A percentile compares a stretch with the other conserved stretches of the same genome.
Conservation (phyloP, 2,329 filamentous ascomycete species). For the Thielaviopsis musarum region DNA sequence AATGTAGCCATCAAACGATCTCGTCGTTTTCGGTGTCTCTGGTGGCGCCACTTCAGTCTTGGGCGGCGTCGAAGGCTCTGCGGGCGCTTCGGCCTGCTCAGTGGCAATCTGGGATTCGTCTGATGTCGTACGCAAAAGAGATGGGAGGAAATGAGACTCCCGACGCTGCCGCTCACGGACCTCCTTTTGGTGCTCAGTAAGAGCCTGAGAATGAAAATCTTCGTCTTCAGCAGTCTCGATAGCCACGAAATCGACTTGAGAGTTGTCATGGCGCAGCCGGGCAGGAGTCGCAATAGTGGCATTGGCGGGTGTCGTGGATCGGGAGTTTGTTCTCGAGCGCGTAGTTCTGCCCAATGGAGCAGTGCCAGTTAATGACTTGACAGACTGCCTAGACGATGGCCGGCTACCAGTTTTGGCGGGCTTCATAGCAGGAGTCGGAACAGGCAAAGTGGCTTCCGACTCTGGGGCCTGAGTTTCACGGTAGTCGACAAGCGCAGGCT, state of each 20-base stretch:
- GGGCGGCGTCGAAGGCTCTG: no score
- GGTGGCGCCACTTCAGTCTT: neutral
- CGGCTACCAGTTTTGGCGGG: neutral
- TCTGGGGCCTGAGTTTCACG: constrained; percentile 13
- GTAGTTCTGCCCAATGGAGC: neutral
- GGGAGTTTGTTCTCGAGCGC: constrained; percentile 3
- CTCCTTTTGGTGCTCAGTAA: constrained; percentile 69
- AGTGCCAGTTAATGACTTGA: neutral
- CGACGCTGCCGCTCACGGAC: constrained; percentile 57
- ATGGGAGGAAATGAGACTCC: constrained; percentile 23
- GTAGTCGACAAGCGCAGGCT: constrained; percentile 16
- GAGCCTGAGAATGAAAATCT: constrained; percentile 46
- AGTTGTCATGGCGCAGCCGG: constrained; percentile 55
- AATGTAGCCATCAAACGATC: constrained; percentile 33
- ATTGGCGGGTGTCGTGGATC: neutral
- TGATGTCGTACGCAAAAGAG: neutral
- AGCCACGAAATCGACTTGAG: constrained; percentile 60
- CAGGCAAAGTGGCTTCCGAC: neutral
- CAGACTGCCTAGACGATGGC: neutral
- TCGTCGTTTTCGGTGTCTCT: constrained; percentile 28
- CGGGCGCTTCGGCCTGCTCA: neutral
- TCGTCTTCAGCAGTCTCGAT: constrained; percentile 38
- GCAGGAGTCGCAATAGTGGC: neutral
- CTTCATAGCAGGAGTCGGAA: constrained; percentile 9
- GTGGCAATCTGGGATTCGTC: neutral